Evolutionary conservation across 176 grass and related monocot genomes (phyloP).

Genomic region (Pharus latifolius): DNA sequence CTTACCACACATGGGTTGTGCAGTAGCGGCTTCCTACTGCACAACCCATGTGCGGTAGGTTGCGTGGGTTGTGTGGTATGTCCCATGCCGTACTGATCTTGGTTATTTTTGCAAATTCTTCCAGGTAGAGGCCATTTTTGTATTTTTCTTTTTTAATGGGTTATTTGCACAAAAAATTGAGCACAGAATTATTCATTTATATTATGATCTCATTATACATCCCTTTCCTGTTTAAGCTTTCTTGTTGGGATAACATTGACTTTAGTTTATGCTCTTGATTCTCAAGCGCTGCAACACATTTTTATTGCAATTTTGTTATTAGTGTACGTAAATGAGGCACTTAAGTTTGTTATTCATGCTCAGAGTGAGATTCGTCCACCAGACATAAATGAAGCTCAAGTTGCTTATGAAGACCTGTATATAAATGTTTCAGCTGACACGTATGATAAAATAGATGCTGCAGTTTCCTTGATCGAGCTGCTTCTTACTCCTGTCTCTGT

Average conservation of each 20-base stretch:
- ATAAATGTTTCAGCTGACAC: slow-evolving; percentile 72
- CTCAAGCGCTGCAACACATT: not conserved
- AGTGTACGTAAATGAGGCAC: not conserved
- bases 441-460: slow-evolving; percentile 89
- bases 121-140: no score
- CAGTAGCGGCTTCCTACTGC: no score
- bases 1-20: no score
- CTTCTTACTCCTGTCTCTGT: slow-evolving; percentile 71
- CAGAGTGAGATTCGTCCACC: slow-evolving; percentile 67
- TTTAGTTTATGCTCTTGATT: not conserved
- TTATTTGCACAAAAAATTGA: no score
- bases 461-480: slow-evolving; percentile 66
- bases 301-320: not conserved
- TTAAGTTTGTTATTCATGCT: slow-evolving; percentile 10
- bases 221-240: not conserved
- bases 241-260: not conserved
- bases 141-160: no score
- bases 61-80: no score
- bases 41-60: no score
- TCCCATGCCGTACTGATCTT: no score
- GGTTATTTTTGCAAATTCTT: no score
- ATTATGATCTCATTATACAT: not conserved
- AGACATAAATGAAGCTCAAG: slow-evolving; percentile 53
- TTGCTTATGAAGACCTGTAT: slow-evolving; percentile 67
- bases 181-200: no score